Evolutionary conservation across 2,329 filamentous ascomycete species (phyloP).

Genomic region (Fusarium nodosum): DNA sequence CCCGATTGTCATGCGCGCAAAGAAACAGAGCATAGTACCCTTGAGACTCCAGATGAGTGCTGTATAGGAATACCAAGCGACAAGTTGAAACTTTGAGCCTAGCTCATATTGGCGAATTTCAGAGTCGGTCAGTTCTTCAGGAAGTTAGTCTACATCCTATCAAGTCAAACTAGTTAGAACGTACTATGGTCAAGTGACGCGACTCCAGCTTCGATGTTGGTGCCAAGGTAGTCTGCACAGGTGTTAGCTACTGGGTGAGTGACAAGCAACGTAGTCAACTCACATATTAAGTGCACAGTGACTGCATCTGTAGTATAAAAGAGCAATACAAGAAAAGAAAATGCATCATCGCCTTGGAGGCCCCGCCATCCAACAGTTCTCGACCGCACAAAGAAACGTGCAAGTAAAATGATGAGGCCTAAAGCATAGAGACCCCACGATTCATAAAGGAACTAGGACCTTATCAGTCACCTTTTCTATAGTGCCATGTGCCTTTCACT

Average conservation of each 20-base stretch:
- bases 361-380: constrained; percentile 55
- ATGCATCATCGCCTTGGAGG: constrained; percentile 57
- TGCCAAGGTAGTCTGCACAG: constrained; percentile 38
- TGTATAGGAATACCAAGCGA: constrained; percentile 58
- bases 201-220: constrained; percentile 41
- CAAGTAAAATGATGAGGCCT: constrained; percentile 52
- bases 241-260: background rate
- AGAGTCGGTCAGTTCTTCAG: constrained; percentile 40
- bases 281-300: constrained; percentile 55
- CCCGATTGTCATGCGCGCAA: constrained; percentile 49
- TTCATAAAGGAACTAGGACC: constrained; percentile 48
- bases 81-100: constrained; percentile 56
- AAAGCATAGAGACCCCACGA: constrained; percentile 52
- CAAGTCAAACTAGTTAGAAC: background rate
- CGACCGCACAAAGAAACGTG: constrained; percentile 54
- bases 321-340: constrained; percentile 52
- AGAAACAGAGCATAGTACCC: constrained; percentile 51
- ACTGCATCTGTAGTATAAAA: constrained; percentile 55
- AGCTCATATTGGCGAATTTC: constrained; percentile 50
- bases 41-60: constrained; percentile 55
- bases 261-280: background rate
- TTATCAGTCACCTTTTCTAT: background rate
- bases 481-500: background rate
- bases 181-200: constrained; percentile 10
- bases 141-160: background rate